Base-by-base conservation (phyloP, 1,284 basidiomycete genomes). In the Stygiomarasmius scandens region DNA sequence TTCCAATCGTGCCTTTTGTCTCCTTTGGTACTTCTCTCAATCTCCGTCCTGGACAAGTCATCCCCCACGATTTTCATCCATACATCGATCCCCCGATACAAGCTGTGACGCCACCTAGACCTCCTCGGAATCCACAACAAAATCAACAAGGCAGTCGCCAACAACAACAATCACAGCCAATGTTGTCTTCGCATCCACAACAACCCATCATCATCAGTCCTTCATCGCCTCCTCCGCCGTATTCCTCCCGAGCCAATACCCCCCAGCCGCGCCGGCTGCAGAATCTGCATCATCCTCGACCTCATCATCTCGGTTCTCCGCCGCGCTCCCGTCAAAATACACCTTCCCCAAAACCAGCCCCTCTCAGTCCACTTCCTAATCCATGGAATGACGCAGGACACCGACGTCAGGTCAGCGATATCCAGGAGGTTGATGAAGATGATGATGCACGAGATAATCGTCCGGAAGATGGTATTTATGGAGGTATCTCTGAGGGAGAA, bases 41-140 rank as follows among this genome's bases (percentile, higher is more conserved):
- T 58, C 69, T 84, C 20, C 68, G 72, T n/a, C 83, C 83, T 25
- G 83, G 83, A 23, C 82, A 85, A 67, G 73, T 84, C 45, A 71
- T 83, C 24, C 80, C 74, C 8, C 67, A 60, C 47, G 62, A 54
- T 48, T 64, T 52, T 59, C 65, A 57, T 9, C 59, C 53, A n/a
- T 53, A 60, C 23, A 46, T 49, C 14, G 53, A 53, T 16, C 58
- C 58, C 41, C 49, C 63, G 27, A 41, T n/a, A 48, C 55, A 54
- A 9, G 52, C 47, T 47, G 48, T 59, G 22, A 19, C 45, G 16
- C 24, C 43, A 10, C 43, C 50, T 23, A 23, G 20, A 12, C 36
- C 23, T 34, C 32, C 51, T n/a, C n/a, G 16, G 9, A 32, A 34
- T 23, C 34, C 36, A 3, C 20, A 11, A 11, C 51, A 46, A 29